Conservation (phyloP, 2,329 filamentous ascomycete species). For the Alternaria tenuissima region DNA sequence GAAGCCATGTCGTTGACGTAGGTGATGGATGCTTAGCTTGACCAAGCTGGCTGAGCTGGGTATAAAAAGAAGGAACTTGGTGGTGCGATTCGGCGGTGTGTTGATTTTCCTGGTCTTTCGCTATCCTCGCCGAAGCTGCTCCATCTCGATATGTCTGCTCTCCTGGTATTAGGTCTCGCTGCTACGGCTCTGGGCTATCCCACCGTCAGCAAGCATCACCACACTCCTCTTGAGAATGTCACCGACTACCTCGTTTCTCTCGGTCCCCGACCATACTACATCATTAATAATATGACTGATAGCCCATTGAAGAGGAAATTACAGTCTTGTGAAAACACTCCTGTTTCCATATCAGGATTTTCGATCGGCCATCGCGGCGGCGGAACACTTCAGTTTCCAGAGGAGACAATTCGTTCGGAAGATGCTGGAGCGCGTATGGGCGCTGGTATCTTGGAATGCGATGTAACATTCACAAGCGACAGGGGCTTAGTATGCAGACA, state of each 20-base stretch:
- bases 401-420: conserved; percentile 68
- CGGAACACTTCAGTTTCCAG: conserved; percentile 67
- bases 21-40: neutral
- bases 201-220: conserved; percentile 19
- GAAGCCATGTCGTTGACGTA: neutral
- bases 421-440: conserved; percentile 72
- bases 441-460: conserved; percentile 72
- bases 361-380: conserved; percentile 69
- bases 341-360: conserved; percentile 62
- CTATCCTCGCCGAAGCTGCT: neutral
- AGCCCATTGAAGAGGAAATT: conserved; percentile 68
- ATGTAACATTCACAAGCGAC: conserved; percentile 72
- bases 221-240: neutral
- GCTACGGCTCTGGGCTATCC: conserved; percentile 20
- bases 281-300: conserved; percentile 69
- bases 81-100: neutral
- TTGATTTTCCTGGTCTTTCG: neutral
- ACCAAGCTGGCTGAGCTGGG: neutral
- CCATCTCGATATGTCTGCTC: neutral
- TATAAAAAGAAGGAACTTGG: conserved; percentile 3
- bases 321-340: conserved; percentile 64
- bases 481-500: conserved; percentile 73
- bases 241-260: conserved; percentile 58
- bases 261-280: conserved; percentile 70
- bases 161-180: conserved; percentile 17